Evolutionary conservation across 2,329 filamentous ascomycete species (phyloP), one percentile per base, ranked within the genome.

Genomic region (Fusarium camptoceras): DNA sequence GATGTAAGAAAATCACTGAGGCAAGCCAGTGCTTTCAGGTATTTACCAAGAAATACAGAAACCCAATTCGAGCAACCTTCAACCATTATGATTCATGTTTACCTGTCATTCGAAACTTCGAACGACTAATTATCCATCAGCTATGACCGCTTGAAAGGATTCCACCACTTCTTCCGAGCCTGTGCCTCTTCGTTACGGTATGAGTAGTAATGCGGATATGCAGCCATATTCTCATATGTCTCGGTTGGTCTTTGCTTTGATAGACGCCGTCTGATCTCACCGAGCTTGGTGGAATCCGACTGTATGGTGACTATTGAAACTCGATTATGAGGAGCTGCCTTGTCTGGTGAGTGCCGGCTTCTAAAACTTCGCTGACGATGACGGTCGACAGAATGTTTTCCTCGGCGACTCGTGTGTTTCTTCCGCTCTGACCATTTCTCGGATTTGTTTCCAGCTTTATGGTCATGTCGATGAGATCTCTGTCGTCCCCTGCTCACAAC

Each of bases 201-300:
- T 16, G 56, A 48, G 48, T 67, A 48, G 48, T 67, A 63, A 20
- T 71, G 43, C n/a, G 73, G 74, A 54, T 76, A 76, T 41, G 70
- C 62, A 16, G 59, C 61, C 46, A 31, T 67, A 7, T 47, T 44
- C 20, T 41, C 41, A 24, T 55, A 53, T 30, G 28, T 46, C 24
- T 64, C 53, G 5, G 14, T 22, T 18, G 56, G 49, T 22, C 62
- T 55, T 46, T 65, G 65, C 30, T 53, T 64, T n/a, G 56, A 68
- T 5, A 55, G 64, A n/a, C 74, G 75, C 20, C 64, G 69, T 48
- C 70, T 71, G 46, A 83, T 79, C 66, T 84, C 82, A n/a, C 82
- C 82, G 6, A 84, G 69, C 59, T 84, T 84, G 15, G 82, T 84
- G 63, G 82, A 84, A 55, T 79, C 81, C 3, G 83, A 83, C 8